Base-by-base conservation (phyloP, 2,329 filamentous ascomycete species). In the Botrytis paeoniae region DNA sequence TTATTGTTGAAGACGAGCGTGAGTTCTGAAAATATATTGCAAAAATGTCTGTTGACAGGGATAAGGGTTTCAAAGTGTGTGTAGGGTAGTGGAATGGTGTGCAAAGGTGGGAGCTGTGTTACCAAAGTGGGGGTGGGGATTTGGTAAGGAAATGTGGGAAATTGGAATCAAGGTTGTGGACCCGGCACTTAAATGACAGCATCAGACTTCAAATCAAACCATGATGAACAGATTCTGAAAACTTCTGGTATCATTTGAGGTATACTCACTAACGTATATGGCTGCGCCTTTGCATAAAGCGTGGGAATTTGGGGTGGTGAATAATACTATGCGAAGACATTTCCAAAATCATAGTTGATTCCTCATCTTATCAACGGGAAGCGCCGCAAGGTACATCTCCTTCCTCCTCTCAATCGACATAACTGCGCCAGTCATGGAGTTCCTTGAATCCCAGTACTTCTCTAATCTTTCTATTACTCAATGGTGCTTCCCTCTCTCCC, bases 1-100 rank as follows among this genome's bases (percentile, higher is more conserved):
- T 45, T 45, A 20, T 20, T 20, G 1, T 7, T 45, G 18, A 7
- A 3, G 43, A 6, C 0, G 18, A 0, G 7, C 6, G 0, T 8
- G 18, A 9, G 3, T 20, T 20, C 7, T 45, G 8, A 3, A 6
- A 20, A 45, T 20, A 45, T 45, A 20, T 20, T 45, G 18, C 18
- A 45, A 3, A 37, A 37, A 35, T 35, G 3, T 35, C 4, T 35
- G 32, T 35, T 35, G 32, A 35, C 32, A 4, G 4, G 32, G 32
- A 35, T 35, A 35, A 35, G 32, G 32, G 32, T 35, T 35, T 35
- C 4, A 35, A 35, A 35, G 32, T 35, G 32, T 35, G 32, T 35
- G 32, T 35, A 35, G 32, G 32, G 4, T 35, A 4, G 32, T 35
- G 32, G 2, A 35, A 35, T 35, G 32, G 32, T 35, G 32, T 35